A percentile compares a stretch with the other conserved stretches of the same genome.
These are phyloP conservation scores for Colletotrichum falcatum DNA, from an alignment of 2,329 filamentous ascomycete genomes.

Conservation along the genomic window DNA sequence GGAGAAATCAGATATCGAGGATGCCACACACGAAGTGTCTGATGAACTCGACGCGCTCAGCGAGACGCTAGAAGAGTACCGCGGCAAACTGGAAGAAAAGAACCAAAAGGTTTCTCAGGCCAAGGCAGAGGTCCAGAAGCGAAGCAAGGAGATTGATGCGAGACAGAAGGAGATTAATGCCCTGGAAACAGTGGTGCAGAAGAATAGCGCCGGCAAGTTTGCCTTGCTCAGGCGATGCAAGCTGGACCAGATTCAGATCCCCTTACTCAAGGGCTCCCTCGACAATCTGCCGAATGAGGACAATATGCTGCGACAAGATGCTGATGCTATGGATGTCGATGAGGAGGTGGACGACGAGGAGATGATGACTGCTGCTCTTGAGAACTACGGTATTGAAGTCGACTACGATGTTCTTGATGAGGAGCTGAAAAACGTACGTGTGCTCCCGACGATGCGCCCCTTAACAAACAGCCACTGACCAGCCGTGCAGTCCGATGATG, in stretches of 20 bases:
- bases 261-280: constrained; percentile 80
- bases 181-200: constrained; percentile 88
- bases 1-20: constrained; percentile 81
- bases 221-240: constrained; percentile 88
- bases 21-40: constrained; percentile 76
- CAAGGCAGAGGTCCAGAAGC: constrained; percentile 83
- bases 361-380: constrained; percentile 73
- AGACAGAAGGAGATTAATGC: constrained; percentile 78
- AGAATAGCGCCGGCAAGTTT: constrained; percentile 86
- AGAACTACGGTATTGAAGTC: constrained; percentile 92
- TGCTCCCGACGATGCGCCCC: not conserved
- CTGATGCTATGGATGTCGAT: constrained; percentile 94
- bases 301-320: constrained; percentile 78
- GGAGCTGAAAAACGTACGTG: constrained; percentile 80
- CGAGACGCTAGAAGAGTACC: constrained; percentile 77
- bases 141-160: constrained; percentile 84
- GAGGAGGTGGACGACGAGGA: constrained; percentile 71
- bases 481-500: constrained; percentile 69
- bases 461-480: constrained; percentile 46
- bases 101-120: constrained; percentile 82
- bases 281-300: constrained; percentile 91
- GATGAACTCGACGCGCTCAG: constrained; percentile 82
- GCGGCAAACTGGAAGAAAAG: constrained; percentile 74
- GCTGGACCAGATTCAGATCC: constrained; percentile 91
- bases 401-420: constrained; percentile 87